Percentiles rank a stretch among this genome's conserved stretches.
These are phyloP conservation scores for Fusarium nelsonii DNA, from an alignment of 2,329 filamentous ascomycete genomes.

Conservation along the genomic window DNA sequence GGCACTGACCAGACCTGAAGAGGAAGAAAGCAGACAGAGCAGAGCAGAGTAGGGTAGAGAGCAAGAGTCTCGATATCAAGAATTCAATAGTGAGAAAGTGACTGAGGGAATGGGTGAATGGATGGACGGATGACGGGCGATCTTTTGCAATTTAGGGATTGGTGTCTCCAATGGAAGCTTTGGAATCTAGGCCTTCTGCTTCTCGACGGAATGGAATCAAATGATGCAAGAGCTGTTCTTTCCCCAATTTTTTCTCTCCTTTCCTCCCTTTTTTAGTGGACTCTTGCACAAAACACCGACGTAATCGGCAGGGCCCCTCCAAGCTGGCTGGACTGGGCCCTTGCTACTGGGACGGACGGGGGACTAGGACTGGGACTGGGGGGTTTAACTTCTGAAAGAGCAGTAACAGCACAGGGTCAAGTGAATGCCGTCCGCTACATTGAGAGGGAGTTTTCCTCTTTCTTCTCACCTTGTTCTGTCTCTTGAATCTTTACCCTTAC, in stretches of 20 bases:
- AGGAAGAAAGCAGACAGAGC: background rate
- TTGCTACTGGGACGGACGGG: constrained; percentile 13
- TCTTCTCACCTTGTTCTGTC: background rate
- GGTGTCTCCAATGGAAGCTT: constrained; percentile 40
- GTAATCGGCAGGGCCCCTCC: constrained; percentile 40
- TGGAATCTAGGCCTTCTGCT: constrained; percentile 37
- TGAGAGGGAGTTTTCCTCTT: background rate
- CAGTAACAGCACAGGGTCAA: constrained; percentile 7
- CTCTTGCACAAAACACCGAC: constrained; percentile 39
- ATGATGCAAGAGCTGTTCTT: constrained; percentile 45
- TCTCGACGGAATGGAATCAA: constrained; percentile 34
- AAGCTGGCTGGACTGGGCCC: constrained; percentile 10
- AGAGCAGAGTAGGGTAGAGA: background rate
- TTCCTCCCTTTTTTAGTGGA: constrained; percentile 30
- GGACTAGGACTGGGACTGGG: background rate
- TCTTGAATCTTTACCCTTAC: background rate
- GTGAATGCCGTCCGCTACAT: constrained; percentile 1
- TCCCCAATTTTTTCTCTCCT: constrained; percentile 30
- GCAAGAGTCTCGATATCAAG: background rate
- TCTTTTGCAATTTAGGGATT: constrained; percentile 34
- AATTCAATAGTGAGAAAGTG: background rate
- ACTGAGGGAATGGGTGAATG: background rate
- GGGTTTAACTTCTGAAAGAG: background rate
- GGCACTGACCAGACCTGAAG: constrained; percentile 37
- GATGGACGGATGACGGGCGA: constrained; percentile 14